Evolutionary conservation across 257 asterid genomes (phyloP).

Genomic region (Solanum acaule): DNA sequence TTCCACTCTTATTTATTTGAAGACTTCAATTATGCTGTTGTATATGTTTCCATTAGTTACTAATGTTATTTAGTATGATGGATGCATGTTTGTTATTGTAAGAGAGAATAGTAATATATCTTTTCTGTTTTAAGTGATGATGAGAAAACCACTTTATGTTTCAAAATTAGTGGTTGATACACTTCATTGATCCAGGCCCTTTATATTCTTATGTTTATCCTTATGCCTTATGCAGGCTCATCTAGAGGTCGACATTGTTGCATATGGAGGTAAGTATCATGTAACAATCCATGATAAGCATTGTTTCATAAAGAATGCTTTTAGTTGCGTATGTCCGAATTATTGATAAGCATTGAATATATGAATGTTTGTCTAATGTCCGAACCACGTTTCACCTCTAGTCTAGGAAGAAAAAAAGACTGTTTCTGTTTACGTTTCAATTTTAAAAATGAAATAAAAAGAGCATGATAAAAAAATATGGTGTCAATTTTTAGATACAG

Average conservation of each 20-base stretch:
- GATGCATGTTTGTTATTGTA: background rate
- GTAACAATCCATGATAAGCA: background rate
- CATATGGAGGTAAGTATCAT: constrained; percentile 76
- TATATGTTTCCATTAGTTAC: background rate
- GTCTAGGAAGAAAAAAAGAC: background rate
- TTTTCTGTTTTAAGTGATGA: background rate
- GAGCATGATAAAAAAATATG: background rate
- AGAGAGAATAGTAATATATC: background rate
- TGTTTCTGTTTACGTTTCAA: background rate
- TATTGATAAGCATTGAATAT: background rate
- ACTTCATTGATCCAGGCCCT: background rate
- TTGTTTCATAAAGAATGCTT: background rate
- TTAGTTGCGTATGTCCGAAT: background rate
- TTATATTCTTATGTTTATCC: background rate
- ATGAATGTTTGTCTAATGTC: background rate
- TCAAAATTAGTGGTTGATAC: background rate
- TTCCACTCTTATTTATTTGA: background rate
- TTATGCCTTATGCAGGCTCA: constrained; percentile 47
- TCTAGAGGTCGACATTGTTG: constrained; percentile 79
- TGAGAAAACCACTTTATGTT: background rate
- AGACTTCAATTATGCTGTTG: background rate
- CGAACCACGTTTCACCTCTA: background rate
- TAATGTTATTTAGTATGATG: background rate
- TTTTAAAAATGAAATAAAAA: background rate
- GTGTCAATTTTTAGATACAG: background rate